Evolutionary conservation across 2,329 filamentous ascomycete species (phyloP).

Genomic region (Sporothrix variecibatus): DNA sequence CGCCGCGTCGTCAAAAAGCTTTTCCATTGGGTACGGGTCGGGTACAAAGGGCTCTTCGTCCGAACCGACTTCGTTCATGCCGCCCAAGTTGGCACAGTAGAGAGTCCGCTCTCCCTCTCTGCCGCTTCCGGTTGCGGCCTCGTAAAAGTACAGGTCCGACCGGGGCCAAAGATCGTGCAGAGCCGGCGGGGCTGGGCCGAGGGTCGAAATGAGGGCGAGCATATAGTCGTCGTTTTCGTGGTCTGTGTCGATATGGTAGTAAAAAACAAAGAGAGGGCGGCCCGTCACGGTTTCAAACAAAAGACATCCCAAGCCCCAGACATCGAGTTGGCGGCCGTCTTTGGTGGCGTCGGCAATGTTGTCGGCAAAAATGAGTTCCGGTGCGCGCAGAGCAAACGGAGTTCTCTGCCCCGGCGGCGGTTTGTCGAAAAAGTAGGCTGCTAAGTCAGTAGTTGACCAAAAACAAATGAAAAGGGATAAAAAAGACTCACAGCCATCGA

Average conservation of each 20-base stretch:
- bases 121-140: too few species aligned
- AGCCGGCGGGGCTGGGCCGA: neutral
- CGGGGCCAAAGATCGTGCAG: slow-evolving; percentile 11
- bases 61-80: neutral
- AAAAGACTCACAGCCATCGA: slow-evolving; percentile 34
- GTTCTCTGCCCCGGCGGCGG: neutral
- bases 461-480: slow-evolving; percentile 23
- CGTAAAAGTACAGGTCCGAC: slow-evolving; percentile 9
- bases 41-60: neutral
- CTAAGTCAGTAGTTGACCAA: neutral
- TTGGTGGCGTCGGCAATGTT: neutral
- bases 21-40: neutral
- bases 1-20: slow-evolving; percentile 4
- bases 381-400: neutral
- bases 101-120: neutral
- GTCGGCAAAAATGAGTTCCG: neutral
- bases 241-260: neutral
- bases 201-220: neutral
- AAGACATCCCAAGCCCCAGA: slow-evolving; percentile 26
- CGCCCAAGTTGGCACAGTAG: neutral
- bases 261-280: slow-evolving; percentile 7
- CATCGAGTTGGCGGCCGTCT: neutral
- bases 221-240: slow-evolving; percentile 15
- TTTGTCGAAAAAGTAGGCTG: neutral
- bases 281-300: slow-evolving; percentile 24